Percentiles rank a stretch among this genome's conserved stretches.
Conservation (phyloP, 2,329 filamentous ascomycete species). For the Fusarium decemcellulare region DNA sequence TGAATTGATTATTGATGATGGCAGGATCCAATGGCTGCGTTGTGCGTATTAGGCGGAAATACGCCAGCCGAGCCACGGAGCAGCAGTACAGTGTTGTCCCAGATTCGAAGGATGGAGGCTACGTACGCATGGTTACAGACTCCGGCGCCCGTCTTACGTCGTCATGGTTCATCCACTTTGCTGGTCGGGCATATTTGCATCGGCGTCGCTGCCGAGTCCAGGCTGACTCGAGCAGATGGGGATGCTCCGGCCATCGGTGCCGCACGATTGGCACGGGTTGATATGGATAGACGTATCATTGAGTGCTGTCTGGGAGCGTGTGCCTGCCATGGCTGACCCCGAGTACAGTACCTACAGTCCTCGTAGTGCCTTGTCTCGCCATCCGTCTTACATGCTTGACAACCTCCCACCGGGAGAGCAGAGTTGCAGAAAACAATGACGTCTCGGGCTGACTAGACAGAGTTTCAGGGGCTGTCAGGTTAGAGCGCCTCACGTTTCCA, state of each 20-base stretch:
- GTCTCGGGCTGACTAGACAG: constrained; percentile 13
- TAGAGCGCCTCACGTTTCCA: constrained; percentile 12
- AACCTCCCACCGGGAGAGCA: background rate
- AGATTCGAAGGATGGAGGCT: constrained; percentile 5
- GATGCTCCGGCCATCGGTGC: constrained; percentile 19
- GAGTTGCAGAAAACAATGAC: constrained; percentile 30
- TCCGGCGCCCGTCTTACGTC: constrained; percentile 13
- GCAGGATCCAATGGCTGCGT: too few species aligned
- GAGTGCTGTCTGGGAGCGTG: background rate
- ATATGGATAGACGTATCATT: background rate
- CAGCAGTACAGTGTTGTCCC: too few species aligned
- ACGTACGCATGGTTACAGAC: background rate
- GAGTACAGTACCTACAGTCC: background rate
- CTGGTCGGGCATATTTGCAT: constrained; percentile 6
- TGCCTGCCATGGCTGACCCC: background rate
- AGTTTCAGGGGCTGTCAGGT: constrained; percentile 32
- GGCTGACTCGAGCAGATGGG: constrained; percentile 33
- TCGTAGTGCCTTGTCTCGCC: background rate
- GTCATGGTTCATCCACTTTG: constrained; percentile 22
- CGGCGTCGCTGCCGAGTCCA: background rate
- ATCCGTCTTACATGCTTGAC: background rate
- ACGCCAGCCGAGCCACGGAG: background rate
- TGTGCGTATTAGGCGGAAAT: constrained; percentile 7
- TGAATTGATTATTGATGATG: background rate
- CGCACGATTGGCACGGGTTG: constrained; percentile 12